Evolutionary conservation across 176 grass and related monocot genomes (phyloP).

Genomic region (Ampelocalamus luodianensis): DNA sequence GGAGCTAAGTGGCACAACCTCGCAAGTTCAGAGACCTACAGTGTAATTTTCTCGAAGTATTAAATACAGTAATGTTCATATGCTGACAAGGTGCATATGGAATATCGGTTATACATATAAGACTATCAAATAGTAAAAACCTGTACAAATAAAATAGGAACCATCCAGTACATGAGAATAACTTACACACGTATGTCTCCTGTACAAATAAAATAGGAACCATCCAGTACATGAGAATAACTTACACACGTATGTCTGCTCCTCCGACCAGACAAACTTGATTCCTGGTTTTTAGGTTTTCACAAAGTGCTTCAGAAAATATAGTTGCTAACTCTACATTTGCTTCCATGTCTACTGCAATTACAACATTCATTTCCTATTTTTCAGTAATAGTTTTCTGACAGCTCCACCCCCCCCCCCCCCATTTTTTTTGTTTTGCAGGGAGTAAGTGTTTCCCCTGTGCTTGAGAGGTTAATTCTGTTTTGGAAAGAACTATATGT

Average conservation of each 20-base stretch:
- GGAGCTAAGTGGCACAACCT: too few species aligned
- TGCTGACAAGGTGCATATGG: background rate
- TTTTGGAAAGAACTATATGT: background rate
- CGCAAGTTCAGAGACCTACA: too few species aligned
- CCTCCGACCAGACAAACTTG: background rate
- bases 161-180: background rate
- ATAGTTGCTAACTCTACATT: background rate
- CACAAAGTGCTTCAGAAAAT: background rate
- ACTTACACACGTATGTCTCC: background rate
- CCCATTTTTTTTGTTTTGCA: constrained; percentile 49
- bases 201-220: constrained; percentile 17
- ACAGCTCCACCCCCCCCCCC: background rate
- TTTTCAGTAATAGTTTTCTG: constrained; percentile 22
- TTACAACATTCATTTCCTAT: constrained; percentile 2
- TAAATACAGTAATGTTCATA: background rate
- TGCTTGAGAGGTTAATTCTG: constrained; percentile 43
- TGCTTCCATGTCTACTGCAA: background rate
- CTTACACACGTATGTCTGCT: background rate
- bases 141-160: constrained; percentile 23
- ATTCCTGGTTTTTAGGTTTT: background rate
- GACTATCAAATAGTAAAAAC: background rate
- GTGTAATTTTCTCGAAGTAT: too few species aligned
- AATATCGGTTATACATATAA: background rate
- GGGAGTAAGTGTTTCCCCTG: constrained; percentile 71
- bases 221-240: background rate